Base-by-base conservation (phyloP, 1,284 basidiomycete genomes). In the Phellinidium pouzarii region DNA sequence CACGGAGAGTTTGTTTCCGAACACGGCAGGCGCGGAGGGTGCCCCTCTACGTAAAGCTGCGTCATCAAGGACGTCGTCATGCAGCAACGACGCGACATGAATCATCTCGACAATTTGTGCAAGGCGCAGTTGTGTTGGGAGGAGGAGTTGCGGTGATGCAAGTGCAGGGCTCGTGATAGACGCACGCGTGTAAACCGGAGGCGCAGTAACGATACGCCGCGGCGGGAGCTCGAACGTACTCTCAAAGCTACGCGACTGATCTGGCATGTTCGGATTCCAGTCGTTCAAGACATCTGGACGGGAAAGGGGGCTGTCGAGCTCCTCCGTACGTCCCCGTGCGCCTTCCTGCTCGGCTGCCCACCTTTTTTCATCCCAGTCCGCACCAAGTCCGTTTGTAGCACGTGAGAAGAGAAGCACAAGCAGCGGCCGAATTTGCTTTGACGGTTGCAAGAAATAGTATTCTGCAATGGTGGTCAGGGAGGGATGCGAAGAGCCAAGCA, bases 91-190 rank as follows among this genome's bases (percentile, higher is more conserved):
- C 26, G 96, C 95, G 58, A 97, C 92, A 66, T 99, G 94, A 57
- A 99, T 93, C 93, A 99, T 97, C 68, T 99, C 96, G 47, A 93
- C 87, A 53, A 99, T 96, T 65, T 95, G 92, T 1, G 95, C 95
- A 22, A 99, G 80, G 26, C 95, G 84, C 22, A 88, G 73, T 68
- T 99, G 95, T 0, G 92, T 90, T 5, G 95, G 92, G 6, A 98
- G 79, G 20, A 80, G 68, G 4, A 27, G 60, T 37, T 42, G 66
- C 53, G 71, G 63, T 50, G 76, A 62, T 29, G 66, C 50, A 48
- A 68, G 66, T 17, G 59, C 27, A 41, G 60, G 48, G 31, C 60
- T 51, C 40, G 50, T 59, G 26, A 70, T 67, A 46, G 69, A 58
- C 58, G 75, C 59, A 64, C 74, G 75, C 62, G 36, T 25, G 50